A percentile compares a stretch with the other conserved stretches of the same genome.
Conservation (phyloP, 2,329 filamentous ascomycete genomes). For the Fusarium sp. region DNA sequence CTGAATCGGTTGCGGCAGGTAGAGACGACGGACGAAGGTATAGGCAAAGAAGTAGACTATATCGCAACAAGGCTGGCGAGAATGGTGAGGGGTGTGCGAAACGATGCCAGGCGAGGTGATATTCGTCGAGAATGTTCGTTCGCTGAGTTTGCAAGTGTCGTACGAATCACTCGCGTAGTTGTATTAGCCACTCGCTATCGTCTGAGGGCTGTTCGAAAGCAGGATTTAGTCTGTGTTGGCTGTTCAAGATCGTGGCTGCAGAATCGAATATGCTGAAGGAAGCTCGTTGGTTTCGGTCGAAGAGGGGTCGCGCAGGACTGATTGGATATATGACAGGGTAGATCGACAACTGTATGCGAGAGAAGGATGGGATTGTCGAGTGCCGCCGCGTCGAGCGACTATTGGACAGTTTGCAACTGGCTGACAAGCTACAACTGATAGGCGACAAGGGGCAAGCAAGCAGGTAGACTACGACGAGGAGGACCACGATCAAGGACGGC, state of each 20-base stretch:
- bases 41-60: constrained; percentile 9
- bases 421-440: constrained; percentile 31
- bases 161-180: constrained; percentile 34
- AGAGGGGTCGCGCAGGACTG: constrained; percentile 13
- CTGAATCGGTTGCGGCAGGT: constrained; percentile 29
- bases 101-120: constrained; percentile 27
- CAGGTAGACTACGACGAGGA: constrained; percentile 27
- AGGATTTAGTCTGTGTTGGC: constrained; percentile 18
- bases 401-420: constrained; percentile 33
- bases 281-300: constrained; percentile 8
- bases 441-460: constrained; percentile 26
- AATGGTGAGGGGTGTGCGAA: constrained; percentile 26
- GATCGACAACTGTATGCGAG: constrained; percentile 21
- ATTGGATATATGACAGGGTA: constrained; percentile 31
- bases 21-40: constrained; percentile 12
- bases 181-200: constrained; percentile 29
- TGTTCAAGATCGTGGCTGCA: constrained; percentile 22
- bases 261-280: constrained; percentile 14
- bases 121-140: constrained; percentile 37
- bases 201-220: constrained; percentile 17
- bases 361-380: constrained; percentile 22
- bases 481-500: constrained; percentile 17
- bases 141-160: constrained; percentile 35
- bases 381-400: constrained; percentile 30
- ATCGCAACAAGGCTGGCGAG: constrained; percentile 26